These are phyloP conservation scores for Lycium ferocissimum DNA, from an alignment of 257 asterid genomes.

Conservation along the genomic window DNA sequence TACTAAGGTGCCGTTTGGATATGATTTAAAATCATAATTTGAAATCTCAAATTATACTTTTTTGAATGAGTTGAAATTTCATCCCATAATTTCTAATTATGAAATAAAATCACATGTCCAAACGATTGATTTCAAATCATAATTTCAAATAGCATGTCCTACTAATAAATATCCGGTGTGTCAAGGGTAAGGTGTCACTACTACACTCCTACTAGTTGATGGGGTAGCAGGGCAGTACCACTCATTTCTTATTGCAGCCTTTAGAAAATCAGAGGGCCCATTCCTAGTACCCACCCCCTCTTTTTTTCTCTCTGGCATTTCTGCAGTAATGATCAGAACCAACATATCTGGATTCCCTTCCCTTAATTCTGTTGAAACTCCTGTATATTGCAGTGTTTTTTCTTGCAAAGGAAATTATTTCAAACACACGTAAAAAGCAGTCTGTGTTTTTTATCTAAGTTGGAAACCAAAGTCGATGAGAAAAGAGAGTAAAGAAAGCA, in stretches of 20 bases:
- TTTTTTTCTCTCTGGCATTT: constrained; percentile 33
- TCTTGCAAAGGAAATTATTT: neutral
- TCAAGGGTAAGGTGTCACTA: neutral
- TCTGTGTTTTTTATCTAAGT: neutral
- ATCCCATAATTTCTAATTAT: too few relatives aligned
- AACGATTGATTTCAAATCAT: too few relatives aligned
- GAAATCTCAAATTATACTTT: too few relatives aligned
- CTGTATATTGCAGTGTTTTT: neutral
- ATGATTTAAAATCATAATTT: too few relatives aligned
- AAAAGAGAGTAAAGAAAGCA: constrained; percentile 54
- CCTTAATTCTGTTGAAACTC: constrained; percentile 8
- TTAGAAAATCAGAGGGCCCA: constrained; percentile 55
- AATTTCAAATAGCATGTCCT: too few relatives aligned
- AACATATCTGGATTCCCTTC: constrained; percentile 15
- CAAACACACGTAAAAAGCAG: constrained; percentile 34
- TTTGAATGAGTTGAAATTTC: too few relatives aligned
- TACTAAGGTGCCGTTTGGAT: too few relatives aligned
- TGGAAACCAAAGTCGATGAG: constrained; percentile 40
- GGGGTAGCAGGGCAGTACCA: constrained; percentile 73
- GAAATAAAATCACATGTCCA: too few relatives aligned
- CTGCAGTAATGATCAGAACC: constrained; percentile 8
- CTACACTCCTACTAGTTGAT: constrained; percentile 42
- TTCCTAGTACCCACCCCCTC: constrained; percentile 6
- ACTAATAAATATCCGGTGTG: neutral
- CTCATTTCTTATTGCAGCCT: constrained; percentile 87